These are phyloP conservation scores for Saccharomycopsis hybrid DNA, from an alignment of 1,139 yeast species.

Conservation along the genomic window DNA sequence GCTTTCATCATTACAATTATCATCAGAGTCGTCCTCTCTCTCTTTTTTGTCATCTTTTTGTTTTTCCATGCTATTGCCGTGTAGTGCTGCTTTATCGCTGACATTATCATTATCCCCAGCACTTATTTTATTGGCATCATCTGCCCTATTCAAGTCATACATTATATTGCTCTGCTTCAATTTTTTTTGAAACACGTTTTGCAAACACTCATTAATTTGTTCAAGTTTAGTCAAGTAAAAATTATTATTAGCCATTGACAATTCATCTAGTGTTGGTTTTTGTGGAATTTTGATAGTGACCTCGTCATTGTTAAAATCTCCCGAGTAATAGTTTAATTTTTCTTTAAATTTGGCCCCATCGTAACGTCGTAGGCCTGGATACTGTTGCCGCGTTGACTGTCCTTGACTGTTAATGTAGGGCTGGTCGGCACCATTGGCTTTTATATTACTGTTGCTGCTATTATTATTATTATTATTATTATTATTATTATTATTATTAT, in stretches of 20 bases:
- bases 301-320: slow-evolving; percentile 13
- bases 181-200: slow-evolving; percentile 1
- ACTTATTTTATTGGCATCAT: not conserved
- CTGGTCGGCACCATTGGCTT: not conserved
- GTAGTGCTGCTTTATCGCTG: no score
- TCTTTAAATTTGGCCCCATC: slow-evolving; percentile 13
- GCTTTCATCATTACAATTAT: not conserved
- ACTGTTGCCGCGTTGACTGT: no score
- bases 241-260: slow-evolving; percentile 15
- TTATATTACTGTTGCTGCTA: no score
- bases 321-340: slow-evolving; percentile 8
- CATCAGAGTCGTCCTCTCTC: not conserved
- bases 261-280: slow-evolving; percentile 10
- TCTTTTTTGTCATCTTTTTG: not conserved
- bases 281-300: slow-evolving; percentile 15
- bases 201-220: slow-evolving; percentile 3
- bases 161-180: slow-evolving; percentile 1
- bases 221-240: slow-evolving; percentile 9
- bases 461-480: no score
- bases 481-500: no score
- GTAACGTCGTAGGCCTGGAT: slow-evolving; percentile 14
- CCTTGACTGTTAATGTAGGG: not conserved
- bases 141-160: not conserved
- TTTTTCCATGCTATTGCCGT: no score
- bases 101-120: no score